A percentile compares a stretch with the other conserved stretches of the same genome.
These are phyloP conservation scores for Sugiyamaella lignohabitans DNA, from an alignment of 805 yeast genomes.

Conservation along the genomic window DNA sequence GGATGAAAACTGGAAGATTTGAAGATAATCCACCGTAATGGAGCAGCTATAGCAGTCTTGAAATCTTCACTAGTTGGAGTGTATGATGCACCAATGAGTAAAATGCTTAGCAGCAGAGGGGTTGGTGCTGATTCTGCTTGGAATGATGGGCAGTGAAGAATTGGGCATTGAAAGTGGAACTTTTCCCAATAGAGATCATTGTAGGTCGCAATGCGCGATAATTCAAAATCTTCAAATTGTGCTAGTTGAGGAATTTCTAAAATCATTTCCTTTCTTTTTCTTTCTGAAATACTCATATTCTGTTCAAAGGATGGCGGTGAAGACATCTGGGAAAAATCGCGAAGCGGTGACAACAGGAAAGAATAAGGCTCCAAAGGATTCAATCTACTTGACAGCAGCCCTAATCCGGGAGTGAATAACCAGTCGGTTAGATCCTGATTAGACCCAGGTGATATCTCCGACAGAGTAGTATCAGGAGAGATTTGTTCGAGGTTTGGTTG, in stretches of 20 bases:
- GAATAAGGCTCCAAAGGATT: not conserved
- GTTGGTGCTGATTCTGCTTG: conserved; percentile 43
- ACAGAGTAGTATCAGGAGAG: conserved; percentile 11
- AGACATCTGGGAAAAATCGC: conserved; percentile 20
- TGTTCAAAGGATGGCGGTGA: conserved; percentile 30
- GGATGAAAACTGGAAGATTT: conserved; percentile 65
- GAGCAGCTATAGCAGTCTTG: conserved; percentile 43
- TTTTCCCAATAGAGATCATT: conserved; percentile 47
- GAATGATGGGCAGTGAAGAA: conserved; percentile 55
- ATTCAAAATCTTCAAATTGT: conserved; percentile 24
- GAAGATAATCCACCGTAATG: conserved; percentile 65
- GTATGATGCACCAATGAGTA: conserved; percentile 48
- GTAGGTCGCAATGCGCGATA: conserved; percentile 17
- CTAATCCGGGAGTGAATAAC: conserved; percentile 10
- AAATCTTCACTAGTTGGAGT: conserved; percentile 28
- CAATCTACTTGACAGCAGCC: not conserved
- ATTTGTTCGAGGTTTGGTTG: not conserved
- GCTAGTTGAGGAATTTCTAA: conserved; percentile 25
- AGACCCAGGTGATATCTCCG: not conserved
- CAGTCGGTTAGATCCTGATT: conserved; percentile 12
- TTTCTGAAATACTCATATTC: conserved; percentile 29
- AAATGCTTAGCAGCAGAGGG: conserved; percentile 47
- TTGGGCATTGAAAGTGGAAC: conserved; percentile 53
- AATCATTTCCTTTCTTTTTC: conserved; percentile 23
- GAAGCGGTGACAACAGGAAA: conserved; percentile 15